Conservation (phyloP, 345 rosid genomes). For the Odontarrhena argentea region DNA sequence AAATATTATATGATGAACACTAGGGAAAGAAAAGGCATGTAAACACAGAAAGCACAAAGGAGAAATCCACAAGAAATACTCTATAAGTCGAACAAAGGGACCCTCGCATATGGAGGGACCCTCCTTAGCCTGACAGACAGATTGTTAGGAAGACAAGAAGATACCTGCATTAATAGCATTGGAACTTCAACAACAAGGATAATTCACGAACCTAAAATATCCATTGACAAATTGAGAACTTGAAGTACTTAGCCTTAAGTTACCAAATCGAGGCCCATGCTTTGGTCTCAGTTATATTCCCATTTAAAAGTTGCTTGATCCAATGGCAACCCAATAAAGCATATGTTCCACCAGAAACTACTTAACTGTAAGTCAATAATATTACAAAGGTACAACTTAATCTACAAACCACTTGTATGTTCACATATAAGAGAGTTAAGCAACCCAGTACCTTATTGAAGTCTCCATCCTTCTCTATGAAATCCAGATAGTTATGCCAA, state of each 20-base stretch:
- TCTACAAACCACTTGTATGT: constrained; percentile 50
- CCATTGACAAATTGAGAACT: constrained; percentile 74
- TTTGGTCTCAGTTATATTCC: constrained; percentile 94
- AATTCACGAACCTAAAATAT: constrained; percentile 70
- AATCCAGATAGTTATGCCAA: constrained; percentile 91
- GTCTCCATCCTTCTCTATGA: constrained; percentile 81
- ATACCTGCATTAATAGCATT: constrained; percentile 98
- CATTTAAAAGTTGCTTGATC: constrained; percentile 94
- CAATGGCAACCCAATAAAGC: constrained; percentile 97
- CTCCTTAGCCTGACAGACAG: constrained; percentile 92
- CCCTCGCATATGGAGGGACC: constrained; percentile 93
- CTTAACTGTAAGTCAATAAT: constrained; percentile 82
- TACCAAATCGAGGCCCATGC: constrained; percentile 92
- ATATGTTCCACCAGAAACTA: constrained; percentile 94
- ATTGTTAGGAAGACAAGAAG: constrained; percentile 84
- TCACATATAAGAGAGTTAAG: constrained; percentile 46
- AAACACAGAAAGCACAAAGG: constrained; percentile 59
- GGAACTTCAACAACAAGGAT: constrained; percentile 68
- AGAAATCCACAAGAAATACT: constrained; percentile 87
- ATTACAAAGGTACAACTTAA: constrained; percentile 62
- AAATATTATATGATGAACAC: constrained; percentile 14
- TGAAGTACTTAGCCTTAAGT: constrained; percentile 96
- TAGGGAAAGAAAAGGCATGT: constrained; percentile 30
- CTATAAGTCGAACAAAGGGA: constrained; percentile 76
- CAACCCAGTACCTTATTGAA: constrained; percentile 78